Evolutionary conservation across 768 basidiomycete genomes (phyloP).

Genomic region (Mycena pura): DNA sequence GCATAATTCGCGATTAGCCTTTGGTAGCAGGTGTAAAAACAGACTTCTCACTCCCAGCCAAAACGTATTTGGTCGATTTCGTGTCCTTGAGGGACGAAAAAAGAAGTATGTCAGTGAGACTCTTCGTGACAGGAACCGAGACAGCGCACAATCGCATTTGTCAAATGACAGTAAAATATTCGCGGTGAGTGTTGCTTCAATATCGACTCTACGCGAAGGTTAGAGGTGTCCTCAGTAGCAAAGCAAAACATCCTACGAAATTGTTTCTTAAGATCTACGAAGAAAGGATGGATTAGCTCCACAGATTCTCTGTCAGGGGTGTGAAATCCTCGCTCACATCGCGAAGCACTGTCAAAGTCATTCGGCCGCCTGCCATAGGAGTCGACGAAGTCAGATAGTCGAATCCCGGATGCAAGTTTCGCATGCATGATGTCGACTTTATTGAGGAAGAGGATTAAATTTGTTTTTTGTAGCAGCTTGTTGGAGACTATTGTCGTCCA

Average conservation of each 20-base stretch:
- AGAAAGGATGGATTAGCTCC: background rate
- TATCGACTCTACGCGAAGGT: slow-evolving; percentile 43
- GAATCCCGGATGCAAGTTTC: slow-evolving; percentile 69
- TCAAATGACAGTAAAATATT: slow-evolving; percentile 74
- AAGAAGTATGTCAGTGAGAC: slow-evolving; percentile 10
- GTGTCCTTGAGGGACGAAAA: slow-evolving; percentile 52
- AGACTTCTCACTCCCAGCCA: slow-evolving; percentile 34
- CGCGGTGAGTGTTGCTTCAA: slow-evolving; percentile 67
- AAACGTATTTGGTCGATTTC: slow-evolving; percentile 63
- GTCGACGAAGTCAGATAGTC: slow-evolving; percentile 65
- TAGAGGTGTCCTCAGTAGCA: background rate
- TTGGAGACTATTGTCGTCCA: slow-evolving; percentile 76
- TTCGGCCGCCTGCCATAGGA: slow-evolving; percentile 73
- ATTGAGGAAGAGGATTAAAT: slow-evolving; percentile 76
- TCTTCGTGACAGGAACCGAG: background rate
- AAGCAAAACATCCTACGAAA: slow-evolving; percentile 49
- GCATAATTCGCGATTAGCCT: background rate
- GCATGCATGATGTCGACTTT: slow-evolving; percentile 69
- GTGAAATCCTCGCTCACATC: slow-evolving; percentile 56
- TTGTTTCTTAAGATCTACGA: slow-evolving; percentile 73
- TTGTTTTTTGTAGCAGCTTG: slow-evolving; percentile 67
- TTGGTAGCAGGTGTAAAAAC: background rate
- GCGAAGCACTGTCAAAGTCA: slow-evolving; percentile 65
- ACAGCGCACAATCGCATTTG: slow-evolving; percentile 67
- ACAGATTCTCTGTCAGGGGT: background rate